phyloP scores from a whole-genome alignment of 352 stramenopile species.

The Plasmopara viticola region DNA sequence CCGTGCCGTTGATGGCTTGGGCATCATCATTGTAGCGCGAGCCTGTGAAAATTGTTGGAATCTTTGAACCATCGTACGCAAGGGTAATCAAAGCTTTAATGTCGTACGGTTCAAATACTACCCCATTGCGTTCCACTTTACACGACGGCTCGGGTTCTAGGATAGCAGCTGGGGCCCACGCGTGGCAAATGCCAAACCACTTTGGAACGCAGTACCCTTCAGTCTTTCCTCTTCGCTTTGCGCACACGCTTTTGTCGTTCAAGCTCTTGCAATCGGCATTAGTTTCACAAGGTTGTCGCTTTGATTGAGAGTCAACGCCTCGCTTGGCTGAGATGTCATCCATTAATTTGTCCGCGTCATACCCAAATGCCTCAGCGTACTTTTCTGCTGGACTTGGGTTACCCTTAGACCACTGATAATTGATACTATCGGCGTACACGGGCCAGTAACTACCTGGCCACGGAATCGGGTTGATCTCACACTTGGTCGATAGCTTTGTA shows the following conservation, averaged over 20 bases:
- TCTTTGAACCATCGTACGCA: slow-evolving; percentile 43
- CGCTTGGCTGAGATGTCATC: slow-evolving; percentile 42
- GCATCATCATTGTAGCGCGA: slow-evolving; percentile 47
- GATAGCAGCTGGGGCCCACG: slow-evolving; percentile 48
- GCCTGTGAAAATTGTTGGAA: slow-evolving; percentile 49
- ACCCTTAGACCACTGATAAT: slow-evolving; percentile 38
- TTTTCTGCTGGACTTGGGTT: slow-evolving; percentile 40
- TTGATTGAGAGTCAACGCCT: slow-evolving; percentile 37
- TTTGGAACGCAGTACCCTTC: slow-evolving; percentile 43
- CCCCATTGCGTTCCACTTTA: slow-evolving; percentile 41
- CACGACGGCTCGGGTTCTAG: slow-evolving; percentile 43
- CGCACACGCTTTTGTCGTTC: slow-evolving; percentile 39
- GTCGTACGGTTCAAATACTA: slow-evolving; percentile 48
- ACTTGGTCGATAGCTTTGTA: slow-evolving; percentile 44
- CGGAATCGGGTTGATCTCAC: slow-evolving; percentile 35
- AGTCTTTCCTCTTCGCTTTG: slow-evolving; percentile 24
- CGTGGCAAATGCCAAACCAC: slow-evolving; percentile 60
- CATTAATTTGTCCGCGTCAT: slow-evolving; percentile 33
- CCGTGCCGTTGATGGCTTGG: slow-evolving; percentile 31
- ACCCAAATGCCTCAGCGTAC: slow-evolving; percentile 43
- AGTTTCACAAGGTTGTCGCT: slow-evolving; percentile 21
- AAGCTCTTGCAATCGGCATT: slow-evolving; percentile 29
- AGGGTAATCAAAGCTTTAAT: slow-evolving; percentile 54
- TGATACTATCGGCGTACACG: slow-evolving; percentile 54
- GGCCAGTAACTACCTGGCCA: slow-evolving; percentile 75